A percentile compares a stretch with the other conserved stretches of the same genome.
Evolutionary conservation across 139 green algal species (phyloP).

Genomic region (Micromonas pusilla): DNA sequence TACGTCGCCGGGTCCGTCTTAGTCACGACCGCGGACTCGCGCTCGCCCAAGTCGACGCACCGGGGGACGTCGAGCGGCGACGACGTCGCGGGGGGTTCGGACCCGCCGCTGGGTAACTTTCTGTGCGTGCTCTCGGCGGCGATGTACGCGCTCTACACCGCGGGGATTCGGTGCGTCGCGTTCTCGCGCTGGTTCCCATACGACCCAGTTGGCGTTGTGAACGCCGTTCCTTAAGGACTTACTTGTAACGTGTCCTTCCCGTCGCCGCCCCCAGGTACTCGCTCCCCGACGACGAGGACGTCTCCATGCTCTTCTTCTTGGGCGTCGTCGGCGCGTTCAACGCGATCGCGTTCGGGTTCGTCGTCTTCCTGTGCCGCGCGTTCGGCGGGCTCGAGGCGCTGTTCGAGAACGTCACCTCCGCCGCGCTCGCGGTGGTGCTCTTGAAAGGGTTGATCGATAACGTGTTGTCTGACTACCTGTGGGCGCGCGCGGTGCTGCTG

Average conservation of each 20-base stretch:
- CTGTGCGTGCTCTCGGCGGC: background rate
- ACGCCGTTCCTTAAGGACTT: no score
- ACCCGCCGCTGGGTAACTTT: background rate
- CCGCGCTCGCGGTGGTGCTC: conserved; percentile 7
- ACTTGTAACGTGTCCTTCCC: no score
- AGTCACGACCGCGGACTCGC: conserved; percentile 57
- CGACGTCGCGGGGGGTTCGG: conserved; percentile 23
- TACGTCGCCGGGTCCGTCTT: conserved; percentile 62
- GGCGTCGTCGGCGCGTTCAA: conserved; percentile 40
- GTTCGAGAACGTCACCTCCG: background rate
- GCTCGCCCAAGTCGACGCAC: no score
- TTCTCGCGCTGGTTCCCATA: no score
- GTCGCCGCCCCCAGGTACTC: no score
- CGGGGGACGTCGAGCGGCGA: conserved; percentile 33
- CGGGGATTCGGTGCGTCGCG: conserved; percentile 21
- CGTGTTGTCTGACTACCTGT: conserved; percentile 90
- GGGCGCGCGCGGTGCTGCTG: conserved; percentile 86
- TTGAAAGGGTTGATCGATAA: conserved; percentile 83
- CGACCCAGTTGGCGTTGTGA: no score
- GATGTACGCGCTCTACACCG: conserved; percentile 25
- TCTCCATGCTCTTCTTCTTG: conserved; percentile 65
- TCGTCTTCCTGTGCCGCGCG: background rate
- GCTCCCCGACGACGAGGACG: background rate
- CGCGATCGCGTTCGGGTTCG: background rate
- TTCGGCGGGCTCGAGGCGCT: background rate